phyloP scores from a whole-genome alignment of 805 yeast genomes.

The Kazachstania psychrophila region DNA sequence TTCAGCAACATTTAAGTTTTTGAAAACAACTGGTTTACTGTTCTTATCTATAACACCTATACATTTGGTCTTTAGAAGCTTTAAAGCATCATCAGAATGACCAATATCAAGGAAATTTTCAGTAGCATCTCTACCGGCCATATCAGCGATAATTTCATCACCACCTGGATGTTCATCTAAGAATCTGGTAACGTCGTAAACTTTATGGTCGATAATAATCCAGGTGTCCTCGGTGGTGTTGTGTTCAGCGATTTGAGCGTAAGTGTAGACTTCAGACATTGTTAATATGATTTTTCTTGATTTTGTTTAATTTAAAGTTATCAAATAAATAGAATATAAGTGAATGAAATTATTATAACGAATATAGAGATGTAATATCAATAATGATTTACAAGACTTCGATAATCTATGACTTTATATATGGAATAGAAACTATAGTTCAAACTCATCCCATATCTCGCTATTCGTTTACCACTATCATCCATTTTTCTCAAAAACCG shows the following conservation, averaged over 20 bases:
- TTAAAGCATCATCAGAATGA: slow-evolving; percentile 93
- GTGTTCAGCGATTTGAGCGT: slow-evolving; percentile 65
- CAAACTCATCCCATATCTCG: too few species aligned
- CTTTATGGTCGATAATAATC: slow-evolving; percentile 75
- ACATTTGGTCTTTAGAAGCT: slow-evolving; percentile 53
- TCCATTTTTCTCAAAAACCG: too few species aligned
- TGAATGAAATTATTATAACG: too few species aligned
- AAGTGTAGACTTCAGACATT: slow-evolving; percentile 47
- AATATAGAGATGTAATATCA: too few species aligned
- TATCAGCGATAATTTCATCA: slow-evolving; percentile 66
- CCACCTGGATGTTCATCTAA: slow-evolving; percentile 67
- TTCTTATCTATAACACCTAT: slow-evolving; percentile 75
- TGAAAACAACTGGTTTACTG: slow-evolving; percentile 29
- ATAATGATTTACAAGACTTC: too few species aligned
- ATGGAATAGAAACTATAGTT: too few species aligned
- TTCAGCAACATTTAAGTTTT: slow-evolving; percentile 15
- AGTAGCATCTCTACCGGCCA: slow-evolving; percentile 80
- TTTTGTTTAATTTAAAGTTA: too few species aligned
- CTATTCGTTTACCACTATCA: too few species aligned
- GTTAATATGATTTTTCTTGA: too few species aligned
- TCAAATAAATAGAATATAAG: too few species aligned
- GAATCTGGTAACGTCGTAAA: slow-evolving; percentile 68
- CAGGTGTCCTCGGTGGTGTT: slow-evolving; percentile 69
- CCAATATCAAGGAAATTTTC: slow-evolving; percentile 85
- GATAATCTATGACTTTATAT: too few species aligned